phyloP scores from a whole-genome alignment of 2,329 filamentous ascomycete species.

The Tympanopsis confertula region DNA sequence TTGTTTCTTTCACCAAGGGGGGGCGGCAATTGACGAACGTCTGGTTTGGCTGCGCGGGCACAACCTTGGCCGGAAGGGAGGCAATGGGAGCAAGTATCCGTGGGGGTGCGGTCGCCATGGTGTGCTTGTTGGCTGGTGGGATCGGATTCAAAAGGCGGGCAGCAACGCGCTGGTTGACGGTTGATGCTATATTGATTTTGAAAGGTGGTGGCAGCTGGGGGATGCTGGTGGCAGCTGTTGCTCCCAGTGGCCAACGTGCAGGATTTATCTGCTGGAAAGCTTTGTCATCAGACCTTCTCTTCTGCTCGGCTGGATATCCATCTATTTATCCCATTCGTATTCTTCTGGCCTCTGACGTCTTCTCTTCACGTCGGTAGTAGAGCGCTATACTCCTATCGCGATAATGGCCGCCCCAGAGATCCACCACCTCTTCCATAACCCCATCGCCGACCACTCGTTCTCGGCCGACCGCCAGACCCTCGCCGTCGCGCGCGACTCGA shows the following conservation, averaged over 20 bases:
- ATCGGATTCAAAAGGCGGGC: too few relatives aligned
- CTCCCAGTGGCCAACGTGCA: too few relatives aligned
- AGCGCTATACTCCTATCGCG: slow-evolving; percentile 86
- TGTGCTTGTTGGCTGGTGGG: slow-evolving; percentile 2
- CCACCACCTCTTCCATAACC: slow-evolving; percentile 91
- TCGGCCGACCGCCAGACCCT: slow-evolving; percentile 80
- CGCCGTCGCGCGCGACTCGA: slow-evolving; percentile 81
- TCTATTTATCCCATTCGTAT: too few relatives aligned
- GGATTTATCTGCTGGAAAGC: too few relatives aligned
- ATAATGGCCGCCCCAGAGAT: slow-evolving; percentile 78
- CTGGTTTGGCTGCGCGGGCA: slow-evolving; percentile 57
- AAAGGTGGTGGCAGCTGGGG: too few relatives aligned
- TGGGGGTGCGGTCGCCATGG: slow-evolving; percentile 23
- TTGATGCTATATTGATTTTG: too few relatives aligned
- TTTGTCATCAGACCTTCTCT: too few relatives aligned
- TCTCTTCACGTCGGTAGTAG: slow-evolving; percentile 87
- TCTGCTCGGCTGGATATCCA: too few relatives aligned
- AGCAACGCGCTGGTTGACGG: too few relatives aligned
- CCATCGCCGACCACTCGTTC: slow-evolving; percentile 97
- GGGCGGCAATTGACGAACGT: slow-evolving; percentile 41
- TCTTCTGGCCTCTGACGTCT: too few relatives aligned
- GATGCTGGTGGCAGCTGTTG: too few relatives aligned
- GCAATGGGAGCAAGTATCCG: slow-evolving; percentile 15
- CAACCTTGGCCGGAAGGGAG: slow-evolving; percentile 28
- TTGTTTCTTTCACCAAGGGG: slow-evolving; percentile 9